A percentile compares a stretch with the other conserved stretches of the same genome.
phyloP scores from a whole-genome alignment of 108 stramenopile species.

The Poteriospumella lacustris region DNA sequence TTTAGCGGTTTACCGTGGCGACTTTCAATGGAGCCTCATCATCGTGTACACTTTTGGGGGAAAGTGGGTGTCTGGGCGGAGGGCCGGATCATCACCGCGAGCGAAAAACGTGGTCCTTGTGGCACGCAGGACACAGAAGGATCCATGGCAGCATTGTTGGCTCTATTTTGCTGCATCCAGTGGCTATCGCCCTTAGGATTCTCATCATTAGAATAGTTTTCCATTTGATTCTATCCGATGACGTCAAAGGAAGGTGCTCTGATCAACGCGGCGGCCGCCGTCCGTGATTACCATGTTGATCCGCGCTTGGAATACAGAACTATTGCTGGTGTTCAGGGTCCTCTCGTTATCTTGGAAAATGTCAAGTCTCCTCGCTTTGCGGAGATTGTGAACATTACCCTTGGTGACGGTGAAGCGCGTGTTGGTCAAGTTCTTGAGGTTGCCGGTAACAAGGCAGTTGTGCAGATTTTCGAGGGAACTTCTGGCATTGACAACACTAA shows the following conservation, averaged over 20 bases:
- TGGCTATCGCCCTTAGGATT: too few species aligned
- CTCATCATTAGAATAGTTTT: too few species aligned
- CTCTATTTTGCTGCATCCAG: too few species aligned
- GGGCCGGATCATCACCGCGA: too few species aligned
- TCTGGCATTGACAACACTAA: slow-evolving; percentile 98
- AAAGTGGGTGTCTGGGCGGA: too few species aligned
- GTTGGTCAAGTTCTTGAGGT: slow-evolving; percentile 90
- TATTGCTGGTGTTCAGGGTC: slow-evolving; percentile 96
- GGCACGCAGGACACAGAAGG: too few species aligned
- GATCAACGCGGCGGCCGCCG: slow-evolving; percentile 27
- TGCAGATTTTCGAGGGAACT: slow-evolving; percentile 99
- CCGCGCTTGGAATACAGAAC: slow-evolving; percentile 68
- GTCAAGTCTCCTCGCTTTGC: slow-evolving; percentile 97
- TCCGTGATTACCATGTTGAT: slow-evolving; percentile 41
- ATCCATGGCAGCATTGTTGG: too few species aligned
- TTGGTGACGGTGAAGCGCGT: slow-evolving; percentile 86
- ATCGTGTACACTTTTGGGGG: too few species aligned
- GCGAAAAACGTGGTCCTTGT: too few species aligned
- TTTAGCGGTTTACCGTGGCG: too few species aligned
- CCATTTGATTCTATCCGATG: too few species aligned
- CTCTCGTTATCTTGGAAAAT: slow-evolving; percentile 97
- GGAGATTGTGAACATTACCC: slow-evolving; percentile 94
- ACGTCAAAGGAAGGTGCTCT: not conserved
- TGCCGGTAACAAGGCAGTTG: slow-evolving; percentile 88
- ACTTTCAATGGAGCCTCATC: too few species aligned